Conservation (phyloP, 2,329 filamentous ascomycete genomes). For the Aspergillus tanneri region DNA sequence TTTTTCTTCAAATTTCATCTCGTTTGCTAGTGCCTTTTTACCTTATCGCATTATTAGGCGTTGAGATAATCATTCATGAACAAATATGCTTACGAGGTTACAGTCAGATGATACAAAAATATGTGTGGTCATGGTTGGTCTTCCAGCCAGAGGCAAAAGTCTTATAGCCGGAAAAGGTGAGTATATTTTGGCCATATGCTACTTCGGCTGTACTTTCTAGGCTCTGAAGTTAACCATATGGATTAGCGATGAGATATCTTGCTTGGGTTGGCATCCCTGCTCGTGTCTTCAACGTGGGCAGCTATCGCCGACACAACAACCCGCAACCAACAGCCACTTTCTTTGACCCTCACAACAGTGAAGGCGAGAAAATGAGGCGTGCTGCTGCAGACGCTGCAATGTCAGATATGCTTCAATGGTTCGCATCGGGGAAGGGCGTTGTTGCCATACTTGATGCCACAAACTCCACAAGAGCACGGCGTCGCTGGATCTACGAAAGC, state of each 20-base stretch:
- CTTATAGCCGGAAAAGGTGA: slow-evolving; percentile 95
- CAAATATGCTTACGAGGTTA: slow-evolving; percentile 41
- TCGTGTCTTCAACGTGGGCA: slow-evolving; percentile 95
- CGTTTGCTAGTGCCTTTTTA: too few relatives aligned
- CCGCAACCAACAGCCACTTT: slow-evolving; percentile 91
- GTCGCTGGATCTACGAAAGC: slow-evolving; percentile 84
- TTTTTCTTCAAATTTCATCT: too few relatives aligned
- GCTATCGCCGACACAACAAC: slow-evolving; percentile 84
- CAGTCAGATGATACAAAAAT: slow-evolving; percentile 95
- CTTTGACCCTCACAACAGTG: slow-evolving; percentile 85
- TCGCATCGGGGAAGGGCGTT: slow-evolving; percentile 70
- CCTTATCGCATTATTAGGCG: too few relatives aligned
- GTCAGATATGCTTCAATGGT: slow-evolving; percentile 92
- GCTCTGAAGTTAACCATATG: slow-evolving; percentile 1
- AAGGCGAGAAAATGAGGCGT: slow-evolving; percentile 84
- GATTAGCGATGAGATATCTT: slow-evolving; percentile 86
- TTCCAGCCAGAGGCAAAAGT: slow-evolving; percentile 94
- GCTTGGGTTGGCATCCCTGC: slow-evolving; percentile 94
- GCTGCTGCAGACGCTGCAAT: slow-evolving; percentile 91
- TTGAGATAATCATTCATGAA: too few relatives aligned
- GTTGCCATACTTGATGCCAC: slow-evolving; percentile 96
- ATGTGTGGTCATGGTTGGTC: slow-evolving; percentile 97
- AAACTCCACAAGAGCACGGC: slow-evolving; percentile 86
- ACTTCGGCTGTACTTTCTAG: background rate
- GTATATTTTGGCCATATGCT: slow-evolving; percentile 21